These are phyloP conservation scores for Ascochyta lentis DNA, from an alignment of 2,329 filamentous ascomycete genomes.

Conservation along the genomic window DNA sequence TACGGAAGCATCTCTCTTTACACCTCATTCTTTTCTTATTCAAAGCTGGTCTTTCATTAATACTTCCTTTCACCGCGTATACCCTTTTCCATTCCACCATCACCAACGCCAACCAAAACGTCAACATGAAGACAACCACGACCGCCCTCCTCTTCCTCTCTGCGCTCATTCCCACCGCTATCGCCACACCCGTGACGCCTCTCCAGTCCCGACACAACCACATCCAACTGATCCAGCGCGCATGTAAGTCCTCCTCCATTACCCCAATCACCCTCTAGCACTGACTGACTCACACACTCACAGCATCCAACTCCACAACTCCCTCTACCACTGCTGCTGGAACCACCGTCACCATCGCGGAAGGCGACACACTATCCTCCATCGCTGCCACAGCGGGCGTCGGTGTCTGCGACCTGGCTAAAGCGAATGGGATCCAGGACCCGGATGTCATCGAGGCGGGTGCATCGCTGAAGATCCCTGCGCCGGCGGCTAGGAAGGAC, in stretches of 20 bases:
- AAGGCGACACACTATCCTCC: conserved; percentile 17
- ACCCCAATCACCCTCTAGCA: background rate
- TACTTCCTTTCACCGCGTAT: background rate
- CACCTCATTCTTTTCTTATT: background rate
- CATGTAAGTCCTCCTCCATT: background rate
- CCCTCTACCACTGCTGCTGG: background rate
- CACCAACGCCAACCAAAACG: background rate
- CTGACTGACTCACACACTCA: background rate
- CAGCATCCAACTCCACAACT: conserved; percentile 7
- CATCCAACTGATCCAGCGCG: conserved; percentile 4
- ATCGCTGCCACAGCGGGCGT: conserved; percentile 5
- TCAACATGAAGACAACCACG: conserved; percentile 8
- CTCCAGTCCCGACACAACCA: background rate
- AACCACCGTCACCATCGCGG: background rate
- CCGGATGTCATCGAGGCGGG: conserved; percentile 11
- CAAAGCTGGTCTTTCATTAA: background rate
- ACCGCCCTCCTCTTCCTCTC: conserved; percentile 1
- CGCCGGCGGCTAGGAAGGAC: conserved; percentile 2
- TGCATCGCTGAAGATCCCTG: conserved; percentile 9
- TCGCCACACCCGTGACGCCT: conserved; percentile 26
- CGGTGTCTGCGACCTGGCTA: conserved; percentile 18
- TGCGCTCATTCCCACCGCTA: conserved; percentile 15
- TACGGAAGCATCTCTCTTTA: background rate
- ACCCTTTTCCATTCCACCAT: background rate
- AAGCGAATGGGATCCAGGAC: conserved; percentile 10